Evolutionary conservation across 306 rosid genomes (phyloP), one percentile per base, ranked within the genome.

Genomic region (Alnus rubra): DNA sequence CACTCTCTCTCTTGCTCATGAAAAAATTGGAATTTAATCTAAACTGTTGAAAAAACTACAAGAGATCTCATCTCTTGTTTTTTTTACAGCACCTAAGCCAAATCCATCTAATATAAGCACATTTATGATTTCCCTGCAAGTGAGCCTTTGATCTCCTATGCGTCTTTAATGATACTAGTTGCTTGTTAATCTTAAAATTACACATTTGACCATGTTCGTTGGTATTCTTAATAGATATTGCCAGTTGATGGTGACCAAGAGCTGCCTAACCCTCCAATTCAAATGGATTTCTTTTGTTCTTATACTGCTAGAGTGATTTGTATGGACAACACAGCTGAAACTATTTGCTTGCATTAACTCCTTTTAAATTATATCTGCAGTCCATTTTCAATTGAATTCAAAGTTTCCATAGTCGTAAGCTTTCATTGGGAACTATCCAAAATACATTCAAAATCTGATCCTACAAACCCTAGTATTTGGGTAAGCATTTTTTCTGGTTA

Each of bases 331-430:
- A 51, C 56, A 49, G 82, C 45, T 18, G 16, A 7, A 35, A 42
- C n/a, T 10, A 42, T 42, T 42, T 42, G 2, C 74, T 74, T 62
- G 78, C 5, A 42, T n/a, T 67, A 44, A 67, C 50, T 67, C 31
- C 62, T 58, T 45, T 75, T 44, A 39, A 60, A 76, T 69, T 77
- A 75, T 49, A 18, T 42, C 28, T 86, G 92, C 93, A 95, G 98
- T 48, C 97, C 97, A 76, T 95, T 95, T 85, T 92, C 98, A 42
- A 82, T 95, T 63, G 98, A 95, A 78, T 95, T 92, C 80, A 90
- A 92, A 87, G 90, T 89, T 68, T 84, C 89, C 54, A 79, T 92
- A 71, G 94, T 86, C 37, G 80, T 95, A 82, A 88, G 83, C 75
- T 95, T 95, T 76, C 91, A 88, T 68, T 91, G 98, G 65, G 92